phyloP scores from a whole-genome alignment of 2,329 filamentous ascomycete genomes.

The Diaporthe humulicola region DNA sequence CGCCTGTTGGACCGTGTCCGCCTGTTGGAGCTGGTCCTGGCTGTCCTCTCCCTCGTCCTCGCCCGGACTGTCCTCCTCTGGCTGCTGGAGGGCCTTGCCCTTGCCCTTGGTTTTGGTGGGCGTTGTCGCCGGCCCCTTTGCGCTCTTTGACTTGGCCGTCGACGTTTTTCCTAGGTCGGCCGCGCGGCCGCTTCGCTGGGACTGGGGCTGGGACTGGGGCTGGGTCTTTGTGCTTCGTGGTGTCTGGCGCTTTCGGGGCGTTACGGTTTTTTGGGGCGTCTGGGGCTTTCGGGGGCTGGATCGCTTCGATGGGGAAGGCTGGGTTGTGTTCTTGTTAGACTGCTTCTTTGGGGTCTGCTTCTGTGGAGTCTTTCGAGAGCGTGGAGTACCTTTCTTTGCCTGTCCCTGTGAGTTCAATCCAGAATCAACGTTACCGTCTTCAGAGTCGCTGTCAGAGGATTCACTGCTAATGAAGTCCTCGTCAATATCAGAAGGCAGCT shows the following conservation, averaged over 20 bases:
- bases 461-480: slow-evolving; percentile 40
- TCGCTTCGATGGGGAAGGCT: slow-evolving; percentile 42
- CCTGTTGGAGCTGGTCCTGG: not conserved
- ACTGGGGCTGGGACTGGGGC: slow-evolving; percentile 19
- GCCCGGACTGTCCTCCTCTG: slow-evolving; percentile 6
- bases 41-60: not conserved
- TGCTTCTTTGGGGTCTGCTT: slow-evolving; percentile 43
- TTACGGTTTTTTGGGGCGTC: not conserved
- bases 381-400: slow-evolving; percentile 39
- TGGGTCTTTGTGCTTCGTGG: slow-evolving; percentile 2
- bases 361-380: slow-evolving; percentile 40
- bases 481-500: slow-evolving; percentile 34
- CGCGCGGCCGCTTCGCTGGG: slow-evolving; percentile 21
- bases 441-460: slow-evolving; percentile 33
- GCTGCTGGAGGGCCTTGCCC: not conserved
- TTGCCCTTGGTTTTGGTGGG: slow-evolving; percentile 35
- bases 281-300: slow-evolving; percentile 41
- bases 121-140: not conserved
- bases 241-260: slow-evolving; percentile 19
- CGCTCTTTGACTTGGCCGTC: not conserved
- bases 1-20: not conserved
- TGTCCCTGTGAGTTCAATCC: slow-evolving; percentile 31
- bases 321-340: slow-evolving; percentile 49
- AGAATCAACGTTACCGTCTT: slow-evolving; percentile 32
- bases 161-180: slow-evolving; percentile 29